Evolutionary conservation across 2,329 filamentous ascomycete genomes (phyloP).

Genomic region (Xylariomycetidae sp.): DNA sequence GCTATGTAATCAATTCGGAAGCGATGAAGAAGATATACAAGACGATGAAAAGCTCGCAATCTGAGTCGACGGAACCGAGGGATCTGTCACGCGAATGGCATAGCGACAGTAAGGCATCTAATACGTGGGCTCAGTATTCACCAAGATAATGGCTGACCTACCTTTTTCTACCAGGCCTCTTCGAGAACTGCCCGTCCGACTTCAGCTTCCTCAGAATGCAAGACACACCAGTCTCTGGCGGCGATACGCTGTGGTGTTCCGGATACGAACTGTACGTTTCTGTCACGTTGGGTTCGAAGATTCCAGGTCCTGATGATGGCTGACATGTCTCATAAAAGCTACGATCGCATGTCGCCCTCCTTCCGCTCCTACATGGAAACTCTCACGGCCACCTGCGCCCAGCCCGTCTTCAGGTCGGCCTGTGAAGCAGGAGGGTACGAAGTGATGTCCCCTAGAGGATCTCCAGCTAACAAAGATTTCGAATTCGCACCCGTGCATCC

Average conservation of each 20-base stretch:
- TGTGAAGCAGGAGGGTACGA: conserved; percentile 31
- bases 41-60: conserved; percentile 27
- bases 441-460: conserved; percentile 38
- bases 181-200: conserved; percentile 26
- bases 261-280: conserved; percentile 30
- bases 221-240: conserved; percentile 24
- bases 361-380: conserved; percentile 41
- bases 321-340: conserved; percentile 19
- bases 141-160: not conserved
- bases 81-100: conserved; percentile 29
- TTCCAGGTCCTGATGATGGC: not conserved
- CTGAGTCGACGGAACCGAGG: conserved; percentile 20
- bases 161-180: conserved; percentile 16
- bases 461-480: conserved; percentile 44
- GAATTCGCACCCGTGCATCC: conserved; percentile 46
- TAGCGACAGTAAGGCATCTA: conserved; percentile 23
- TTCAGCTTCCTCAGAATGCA: conserved; percentile 27
- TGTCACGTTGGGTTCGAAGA: not conserved
- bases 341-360: conserved; percentile 42
- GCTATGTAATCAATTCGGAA: conserved; percentile 31
- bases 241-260: conserved; percentile 36
- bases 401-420: conserved; percentile 31
- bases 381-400: conserved; percentile 37
- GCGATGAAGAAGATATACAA: conserved; percentile 30
- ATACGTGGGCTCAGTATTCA: not conserved